A percentile compares a stretch with the other conserved stretches of the same genome.
Evolutionary conservation across 495 filamentous ascomycete genomes (phyloP).

Genomic region (Hypoxylon rickii): DNA sequence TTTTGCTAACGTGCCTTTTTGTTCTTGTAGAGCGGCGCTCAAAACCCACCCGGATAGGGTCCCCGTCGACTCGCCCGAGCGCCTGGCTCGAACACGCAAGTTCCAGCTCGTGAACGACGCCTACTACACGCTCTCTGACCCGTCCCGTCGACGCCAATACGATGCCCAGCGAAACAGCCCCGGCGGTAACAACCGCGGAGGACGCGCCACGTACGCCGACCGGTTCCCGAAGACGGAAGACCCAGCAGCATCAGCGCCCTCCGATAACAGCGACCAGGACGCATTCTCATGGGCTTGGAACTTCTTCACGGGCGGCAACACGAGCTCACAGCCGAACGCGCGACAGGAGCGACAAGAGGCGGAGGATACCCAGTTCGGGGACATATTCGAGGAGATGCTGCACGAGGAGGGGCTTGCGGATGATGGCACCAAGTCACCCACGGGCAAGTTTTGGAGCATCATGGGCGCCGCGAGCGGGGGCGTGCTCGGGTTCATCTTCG

Average conservation of each 20-base stretch:
- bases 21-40: constrained; percentile 71
- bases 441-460: constrained; percentile 80
- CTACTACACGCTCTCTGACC: constrained; percentile 92
- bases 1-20: too few relatives aligned
- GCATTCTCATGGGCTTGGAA: constrained; percentile 56
- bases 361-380: constrained; percentile 80
- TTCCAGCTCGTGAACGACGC: constrained; percentile 98
- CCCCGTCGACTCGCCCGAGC: constrained; percentile 80
- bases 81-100: constrained; percentile 77
- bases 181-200: constrained; percentile 31
- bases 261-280: constrained; percentile 43
- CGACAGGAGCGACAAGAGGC: constrained; percentile 43
- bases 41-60: constrained; percentile 95
- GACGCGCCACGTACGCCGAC: constrained; percentile 45
- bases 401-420: constrained; percentile 86
- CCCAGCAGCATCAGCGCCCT: constrained; percentile 49
- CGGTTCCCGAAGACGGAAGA: constrained; percentile 64
- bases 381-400: constrained; percentile 97
- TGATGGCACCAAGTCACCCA: constrained; percentile 57
- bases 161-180: constrained; percentile 66
- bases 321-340: constrained; percentile 15
- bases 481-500: constrained; percentile 92
- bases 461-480: constrained; percentile 86
- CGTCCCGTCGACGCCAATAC: constrained; percentile 81
- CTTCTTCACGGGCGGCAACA: constrained; percentile 48